phyloP scores from a whole-genome alignment of 257 asterid species.

The Nicotiana tabacum region DNA sequence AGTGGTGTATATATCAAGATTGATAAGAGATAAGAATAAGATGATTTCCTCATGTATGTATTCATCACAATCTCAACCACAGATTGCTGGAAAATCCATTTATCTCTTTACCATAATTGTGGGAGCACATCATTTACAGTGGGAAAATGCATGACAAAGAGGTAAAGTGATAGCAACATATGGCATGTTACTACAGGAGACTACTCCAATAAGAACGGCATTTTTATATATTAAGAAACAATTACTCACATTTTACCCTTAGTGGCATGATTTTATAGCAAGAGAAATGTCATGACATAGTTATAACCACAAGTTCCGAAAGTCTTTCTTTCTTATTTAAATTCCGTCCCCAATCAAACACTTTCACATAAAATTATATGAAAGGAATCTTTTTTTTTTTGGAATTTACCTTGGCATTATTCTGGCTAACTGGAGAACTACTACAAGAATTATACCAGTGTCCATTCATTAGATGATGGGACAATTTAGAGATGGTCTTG shows the following conservation, averaged over 20 bases:
- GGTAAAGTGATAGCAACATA: neutral
- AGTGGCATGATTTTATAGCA: neutral
- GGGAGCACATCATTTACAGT: neutral
- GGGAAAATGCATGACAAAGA: neutral
- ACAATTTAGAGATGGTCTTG: neutral
- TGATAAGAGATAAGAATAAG: constrained; percentile 73
- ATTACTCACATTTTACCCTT: neutral
- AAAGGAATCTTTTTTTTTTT: neutral
- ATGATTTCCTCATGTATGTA: constrained; percentile 24
- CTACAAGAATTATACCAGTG: neutral
- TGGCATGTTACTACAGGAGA: neutral
- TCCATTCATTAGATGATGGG: neutral
- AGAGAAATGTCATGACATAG: neutral
- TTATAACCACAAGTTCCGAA: neutral
- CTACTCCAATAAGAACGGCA: neutral
- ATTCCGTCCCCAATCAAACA: neutral
- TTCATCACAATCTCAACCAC: constrained; percentile 41
- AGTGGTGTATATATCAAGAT: constrained; percentile 47
- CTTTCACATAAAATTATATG: neutral
- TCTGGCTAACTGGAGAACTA: neutral
- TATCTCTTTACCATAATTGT: constrained; percentile 1
- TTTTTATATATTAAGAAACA: neutral
- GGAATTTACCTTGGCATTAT: neutral
- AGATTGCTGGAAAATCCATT: constrained; percentile 16
- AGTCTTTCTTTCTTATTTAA: too few relatives aligned